Percentiles rank a stretch among this genome's conserved stretches.
These are phyloP conservation scores for Aspergillus chevalieri DNA, from an alignment of 2,329 filamentous ascomycete genomes.

Conservation along the genomic window DNA sequence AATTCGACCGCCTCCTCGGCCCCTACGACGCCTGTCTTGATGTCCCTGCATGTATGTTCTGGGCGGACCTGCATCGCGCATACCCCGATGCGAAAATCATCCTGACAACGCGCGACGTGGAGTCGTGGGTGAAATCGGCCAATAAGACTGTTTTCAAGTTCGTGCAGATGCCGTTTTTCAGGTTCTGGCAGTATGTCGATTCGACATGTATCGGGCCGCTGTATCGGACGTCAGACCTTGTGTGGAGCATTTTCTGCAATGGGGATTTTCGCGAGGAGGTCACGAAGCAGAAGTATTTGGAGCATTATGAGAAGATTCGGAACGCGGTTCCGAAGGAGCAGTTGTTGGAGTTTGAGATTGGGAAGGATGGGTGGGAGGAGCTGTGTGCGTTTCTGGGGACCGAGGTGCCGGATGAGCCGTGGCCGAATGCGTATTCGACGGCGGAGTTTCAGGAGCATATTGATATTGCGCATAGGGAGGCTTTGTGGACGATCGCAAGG, in stretches of 20 bases:
- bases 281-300: conserved; percentile 8
- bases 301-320: conserved; percentile 17
- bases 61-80: conserved; percentile 25
- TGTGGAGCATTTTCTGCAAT: conserved; percentile 5
- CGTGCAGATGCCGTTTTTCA: conserved; percentile 8
- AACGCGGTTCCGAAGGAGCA: conserved; percentile 14
- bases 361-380: conserved; percentile 39
- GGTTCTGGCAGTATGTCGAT: conserved; percentile 8
- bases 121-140: conserved; percentile 19
- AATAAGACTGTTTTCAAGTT: conserved; percentile 11
- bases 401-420: conserved; percentile 27
- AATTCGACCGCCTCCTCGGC: conserved; percentile 28
- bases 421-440: conserved; percentile 29
- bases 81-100: conserved; percentile 34
- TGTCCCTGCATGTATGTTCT: conserved; percentile 27
- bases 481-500: background rate
- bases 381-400: conserved; percentile 39
- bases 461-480: background rate
- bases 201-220: conserved; percentile 15
- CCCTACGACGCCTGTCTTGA: conserved; percentile 19
- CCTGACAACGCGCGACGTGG: conserved; percentile 24
- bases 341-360: conserved; percentile 22
- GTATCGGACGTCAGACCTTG: conserved; percentile 7
- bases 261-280: conserved; percentile 11
- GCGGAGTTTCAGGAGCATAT: conserved; percentile 5